These are phyloP conservation scores for Periconia digitata DNA, from an alignment of 2,329 filamentous ascomycete species.

Conservation along the genomic window DNA sequence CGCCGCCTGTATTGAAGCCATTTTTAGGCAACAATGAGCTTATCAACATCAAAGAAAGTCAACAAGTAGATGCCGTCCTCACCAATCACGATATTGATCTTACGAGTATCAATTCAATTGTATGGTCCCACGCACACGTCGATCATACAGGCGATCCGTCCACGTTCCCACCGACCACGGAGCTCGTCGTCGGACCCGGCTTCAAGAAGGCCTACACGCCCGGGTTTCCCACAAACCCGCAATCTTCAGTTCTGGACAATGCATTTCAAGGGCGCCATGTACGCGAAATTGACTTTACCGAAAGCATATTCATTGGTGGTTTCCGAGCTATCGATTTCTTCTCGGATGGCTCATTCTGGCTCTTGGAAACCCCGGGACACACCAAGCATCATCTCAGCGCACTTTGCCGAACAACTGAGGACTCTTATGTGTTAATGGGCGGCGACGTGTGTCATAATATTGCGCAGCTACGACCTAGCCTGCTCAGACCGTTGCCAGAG, in stretches of 20 bases:
- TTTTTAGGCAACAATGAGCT: not conserved
- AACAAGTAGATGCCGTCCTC: constrained; percentile 34
- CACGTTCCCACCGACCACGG: constrained; percentile 49
- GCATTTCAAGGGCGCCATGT: not conserved
- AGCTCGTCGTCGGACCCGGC: constrained; percentile 56
- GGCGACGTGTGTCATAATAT: not conserved
- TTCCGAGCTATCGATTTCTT: not conserved
- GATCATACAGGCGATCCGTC: constrained; percentile 58
- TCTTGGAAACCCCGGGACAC: not conserved
- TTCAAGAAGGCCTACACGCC: constrained; percentile 52
- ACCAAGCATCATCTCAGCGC: not conserved
- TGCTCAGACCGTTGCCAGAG: too few relatives aligned
- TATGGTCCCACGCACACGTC: constrained; percentile 50
- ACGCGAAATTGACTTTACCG: not conserved
- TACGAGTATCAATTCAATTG: constrained; percentile 39
- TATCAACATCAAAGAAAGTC: constrained; percentile 35
- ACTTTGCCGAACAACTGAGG: not conserved
- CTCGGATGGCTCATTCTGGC: not conserved
- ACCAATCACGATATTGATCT: constrained; percentile 34
- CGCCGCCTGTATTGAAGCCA: not conserved
- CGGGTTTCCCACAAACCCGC: constrained; percentile 46
- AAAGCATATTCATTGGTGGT: too few relatives aligned
- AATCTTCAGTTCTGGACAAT: constrained; percentile 19
- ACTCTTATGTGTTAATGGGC: not conserved
- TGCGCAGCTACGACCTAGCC: not conserved